Evolutionary conservation across 2,329 filamentous ascomycete species (phyloP), one percentile per base, ranked within the genome.

Genomic region (Ustilaginoidea virens): DNA sequence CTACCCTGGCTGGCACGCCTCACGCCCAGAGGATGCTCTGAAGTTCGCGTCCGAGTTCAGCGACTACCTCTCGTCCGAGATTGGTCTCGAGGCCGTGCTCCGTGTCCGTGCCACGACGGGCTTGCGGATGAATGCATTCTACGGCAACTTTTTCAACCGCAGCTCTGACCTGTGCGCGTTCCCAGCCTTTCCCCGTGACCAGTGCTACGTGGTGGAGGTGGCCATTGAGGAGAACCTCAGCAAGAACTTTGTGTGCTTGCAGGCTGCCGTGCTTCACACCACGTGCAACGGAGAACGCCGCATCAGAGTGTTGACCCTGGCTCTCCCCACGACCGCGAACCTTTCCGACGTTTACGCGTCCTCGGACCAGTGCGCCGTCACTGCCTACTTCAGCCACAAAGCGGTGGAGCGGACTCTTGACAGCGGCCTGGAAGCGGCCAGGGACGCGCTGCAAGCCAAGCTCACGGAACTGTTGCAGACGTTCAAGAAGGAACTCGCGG

Each of bases 91-190:
- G 56, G 90, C 90, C 24, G 90, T 98, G 21, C 75, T 98, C 32
- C 80, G 90, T 49, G 90, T 98, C 22, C 78, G 90, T 40, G 90
- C 90, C 12, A 94, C 86, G 2, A 96, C 86, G 15, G 90, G 90
- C 29, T 60, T 98, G 34, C 75, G 90, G 30, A 96, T 96, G 80
- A 93, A 77, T 59, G 86, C 87, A 2, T 98, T 98, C 58, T 98
- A 96, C 54, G 90, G 90, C 41, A 98, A 98, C 61, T 98, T 98
- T 58, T 98, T 98, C 67, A 98, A 96, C 62, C 73, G 90, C 42
- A 93, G 83, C 50, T 94, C 86, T 11, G 90, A 98, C 58, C 72
- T 98, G 18, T 96, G 90, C 52, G 90, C 90, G 9, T 98, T 98
- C 66, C 90, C 90, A 2, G 86, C 90, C 1, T 96, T 98, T 63